Base-by-base conservation (phyloP, 2,329 filamentous ascomycete species). In the Aureobasidium sp. region DNA sequence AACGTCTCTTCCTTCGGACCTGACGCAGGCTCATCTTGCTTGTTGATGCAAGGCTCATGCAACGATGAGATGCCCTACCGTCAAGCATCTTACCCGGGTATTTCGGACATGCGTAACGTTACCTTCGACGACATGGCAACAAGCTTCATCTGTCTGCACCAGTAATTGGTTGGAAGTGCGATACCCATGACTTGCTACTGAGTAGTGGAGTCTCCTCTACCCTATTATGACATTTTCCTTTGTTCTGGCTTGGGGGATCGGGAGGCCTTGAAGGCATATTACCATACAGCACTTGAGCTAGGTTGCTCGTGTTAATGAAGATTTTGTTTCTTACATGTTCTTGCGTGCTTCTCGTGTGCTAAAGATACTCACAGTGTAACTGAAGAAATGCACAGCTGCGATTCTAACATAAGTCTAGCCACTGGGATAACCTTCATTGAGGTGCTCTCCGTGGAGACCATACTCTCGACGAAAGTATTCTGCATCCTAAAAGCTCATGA, bases 81-180 rank as follows among this genome's bases (percentile, higher is more conserved):
- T 2, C 15, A 29, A 34, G 50, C 29, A 7, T 20, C 9, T 34
- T 52, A 46, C 37, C 62, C 62, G 5, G 62, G 62, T 4, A 17
- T 46, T 26, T 26, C 56, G 5, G 55, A 63, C 34, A 26, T 63
- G n/a, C 34, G 34, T n/a, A 52, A 52, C 13, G 20, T 27, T 1
- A 53, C 47, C n/a, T 58, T 51, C 26, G 48, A 63, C 41, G 44
- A 60, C 48, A 52, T 37, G 20, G 62, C 55, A 10, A 48, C 46
- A 9, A 63, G 62, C 41, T 62, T 44, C 51, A 26, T 62, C 20
- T 62, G 60, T 15, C 23, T 62, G n/a, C 27, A 53, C 39, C 17
- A 26, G 7, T 37, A 27, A 52, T 20, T 10, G 37, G 32, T 17
- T 26, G 20, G 17, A 3, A 20, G 29, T 47, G 44, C 17, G 46